These are phyloP conservation scores for Cryphonectria radicalis DNA, from an alignment of 2,329 filamentous ascomycete genomes.

Conservation along the genomic window DNA sequence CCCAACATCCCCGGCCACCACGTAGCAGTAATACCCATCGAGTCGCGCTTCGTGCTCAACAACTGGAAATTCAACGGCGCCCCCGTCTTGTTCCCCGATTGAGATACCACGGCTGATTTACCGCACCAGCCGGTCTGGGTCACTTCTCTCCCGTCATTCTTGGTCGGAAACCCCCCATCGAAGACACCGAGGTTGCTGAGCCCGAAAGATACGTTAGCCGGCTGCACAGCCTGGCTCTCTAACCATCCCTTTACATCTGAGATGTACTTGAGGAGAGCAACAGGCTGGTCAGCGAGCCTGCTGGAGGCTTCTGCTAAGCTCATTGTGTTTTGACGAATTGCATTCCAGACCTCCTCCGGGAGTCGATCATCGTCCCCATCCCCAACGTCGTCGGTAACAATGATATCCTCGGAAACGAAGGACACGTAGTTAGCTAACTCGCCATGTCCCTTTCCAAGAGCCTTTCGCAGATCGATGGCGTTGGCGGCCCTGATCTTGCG, in stretches of 20 bases:
- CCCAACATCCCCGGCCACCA: neutral
- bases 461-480: neutral
- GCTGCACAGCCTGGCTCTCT: neutral
- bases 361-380: neutral
- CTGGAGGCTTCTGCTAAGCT: neutral
- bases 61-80: neutral
- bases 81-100: neutral
- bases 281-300: neutral
- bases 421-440: neutral
- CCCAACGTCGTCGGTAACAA: neutral
- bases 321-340: neutral
- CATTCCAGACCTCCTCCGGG: neutral
- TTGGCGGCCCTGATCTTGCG: neutral
- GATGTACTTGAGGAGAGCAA: neutral
- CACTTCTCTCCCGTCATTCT: neutral
- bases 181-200: neutral
- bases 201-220: neutral
- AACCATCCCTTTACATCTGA: neutral
- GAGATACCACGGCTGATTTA: neutral
- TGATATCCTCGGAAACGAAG: neutral
- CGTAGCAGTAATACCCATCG: neutral
- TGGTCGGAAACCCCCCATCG: neutral
- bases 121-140: neutral
- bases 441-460: neutral
- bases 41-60: neutral